phyloP scores from a whole-genome alignment of 371 early-diverging fungal genomes.

The Zancudomyces culisetae region DNA sequence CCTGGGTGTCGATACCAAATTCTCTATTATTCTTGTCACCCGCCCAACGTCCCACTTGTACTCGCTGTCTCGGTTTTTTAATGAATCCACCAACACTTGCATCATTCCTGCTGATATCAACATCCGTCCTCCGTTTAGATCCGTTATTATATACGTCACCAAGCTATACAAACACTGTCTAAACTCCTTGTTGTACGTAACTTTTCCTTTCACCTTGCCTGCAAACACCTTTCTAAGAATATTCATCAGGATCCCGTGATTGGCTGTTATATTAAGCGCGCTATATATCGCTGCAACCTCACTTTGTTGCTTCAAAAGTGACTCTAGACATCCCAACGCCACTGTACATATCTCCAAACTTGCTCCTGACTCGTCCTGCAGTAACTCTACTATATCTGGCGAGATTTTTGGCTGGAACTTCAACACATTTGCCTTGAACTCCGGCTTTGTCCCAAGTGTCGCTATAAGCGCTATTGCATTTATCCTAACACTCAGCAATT shows the following conservation, averaged over 20 bases:
- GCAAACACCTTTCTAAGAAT: conserved; percentile 46
- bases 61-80: conserved; percentile 5
- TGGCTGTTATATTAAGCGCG: conserved; percentile 78
- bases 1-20: conserved; percentile 51
- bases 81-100: conserved; percentile 33
- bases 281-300: conserved; percentile 61
- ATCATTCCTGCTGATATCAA: conserved; percentile 79
- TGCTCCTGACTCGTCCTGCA: conserved; percentile 42
- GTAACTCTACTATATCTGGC: conserved; percentile 46
- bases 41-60: conserved; percentile 14
- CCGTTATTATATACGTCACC: conserved; percentile 49
- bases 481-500: conserved; percentile 49
- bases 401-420: conserved; percentile 71
- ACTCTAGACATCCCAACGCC: conserved; percentile 61
- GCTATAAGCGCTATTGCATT: conserved; percentile 60
- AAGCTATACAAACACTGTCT: conserved; percentile 68
- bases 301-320: conserved; percentile 50
- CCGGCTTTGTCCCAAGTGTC: conserved; percentile 22
- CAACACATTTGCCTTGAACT: conserved; percentile 53
- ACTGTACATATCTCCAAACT: conserved; percentile 45
- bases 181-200: conserved; percentile 44
- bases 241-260: conserved; percentile 76
- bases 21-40: conserved; percentile 55
- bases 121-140: conserved; percentile 71
- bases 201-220: conserved; percentile 19